phyloP scores from a whole-genome alignment of 805 yeast species.

The Metschnikowia dekortorum region DNA sequence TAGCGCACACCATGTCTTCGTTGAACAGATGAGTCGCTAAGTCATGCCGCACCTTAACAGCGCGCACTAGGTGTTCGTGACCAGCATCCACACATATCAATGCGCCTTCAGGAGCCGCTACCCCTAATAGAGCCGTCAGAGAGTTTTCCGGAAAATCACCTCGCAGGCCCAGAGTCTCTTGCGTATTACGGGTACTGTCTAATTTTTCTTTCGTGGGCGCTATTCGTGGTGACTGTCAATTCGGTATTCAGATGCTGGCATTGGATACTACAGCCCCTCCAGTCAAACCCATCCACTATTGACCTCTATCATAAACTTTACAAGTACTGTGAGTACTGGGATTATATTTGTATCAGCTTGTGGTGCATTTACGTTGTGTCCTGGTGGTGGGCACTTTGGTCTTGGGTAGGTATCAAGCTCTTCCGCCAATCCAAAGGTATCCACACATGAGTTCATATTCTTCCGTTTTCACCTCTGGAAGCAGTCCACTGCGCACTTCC shows the following conservation, averaged over 20 bases:
- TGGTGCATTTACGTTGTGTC: slow-evolving; percentile 39
- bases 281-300: slow-evolving; percentile 6
- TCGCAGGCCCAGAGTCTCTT: slow-evolving; percentile 1
- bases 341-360: slow-evolving; percentile 27
- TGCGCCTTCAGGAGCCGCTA: slow-evolving; percentile 14
- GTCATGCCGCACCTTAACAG: neutral
- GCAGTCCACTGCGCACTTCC: slow-evolving; percentile 75
- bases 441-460: slow-evolving; percentile 10
- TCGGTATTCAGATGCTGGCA: slow-evolving; percentile 35
- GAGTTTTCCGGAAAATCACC: slow-evolving; percentile 4
- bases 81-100: neutral
- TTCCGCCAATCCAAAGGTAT: slow-evolving; percentile 76
- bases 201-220: slow-evolving; percentile 26
- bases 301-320: slow-evolving; percentile 12
- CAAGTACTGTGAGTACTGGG: slow-evolving; percentile 20
- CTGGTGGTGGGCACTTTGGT: slow-evolving; percentile 64
- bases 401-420: slow-evolving; percentile 79
- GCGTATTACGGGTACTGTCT: slow-evolving; percentile 28
- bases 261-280: slow-evolving; percentile 29
- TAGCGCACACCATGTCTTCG: too few species aligned
- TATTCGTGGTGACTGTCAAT: slow-evolving; percentile 31
- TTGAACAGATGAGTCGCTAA: too few species aligned
- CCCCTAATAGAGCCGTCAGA: slow-evolving; percentile 14
- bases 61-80: neutral
- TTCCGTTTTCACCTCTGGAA: slow-evolving; percentile 60